Base-by-base conservation (phyloP, 106 monocot genomes). In the Dendrobium nobile region DNA sequence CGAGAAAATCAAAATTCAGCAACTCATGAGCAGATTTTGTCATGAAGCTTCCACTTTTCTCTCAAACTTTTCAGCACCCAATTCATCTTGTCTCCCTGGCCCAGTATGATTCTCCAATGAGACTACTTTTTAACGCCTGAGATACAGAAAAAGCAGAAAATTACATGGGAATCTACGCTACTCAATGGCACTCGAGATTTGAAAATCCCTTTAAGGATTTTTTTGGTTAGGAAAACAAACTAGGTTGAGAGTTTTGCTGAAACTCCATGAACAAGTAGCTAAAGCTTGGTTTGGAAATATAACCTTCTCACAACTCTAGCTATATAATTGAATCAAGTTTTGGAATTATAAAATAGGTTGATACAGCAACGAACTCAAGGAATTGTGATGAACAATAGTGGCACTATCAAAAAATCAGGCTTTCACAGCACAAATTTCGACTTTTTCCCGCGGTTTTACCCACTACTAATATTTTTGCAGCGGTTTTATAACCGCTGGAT, bases 91-190 rank as follows among this genome's bases (percentile, higher is more conserved):
- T 61, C 61, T 61, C 3, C 22, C 61, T 61, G 61, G n/a, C 61
- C 61, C 61, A 22, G n/a, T 61, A 61, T n/a, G 20, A 61, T 61
- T 61, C 61, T 61, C n/a, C n/a, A 61, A 22, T 61, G 61, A 61
- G 61, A 61, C 61, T 51, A 51, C 51, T 13, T 61, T 22, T 22
- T 4, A 61, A 61, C 4, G 10, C 61, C 4, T 22, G n/a, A 61
- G 22, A 61, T 22, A 61, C 61, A 61, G 5, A 61, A 61, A 61
- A 61, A 61, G 61, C n/a, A 61, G 61, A 61, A 51, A 61, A 61
- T 61, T n/a, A 61, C 61, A 61, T 61, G 61, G 61, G 61, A 61
- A 61, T 61, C 61, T 61, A 22, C 22, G 61, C 61, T 22, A 61
- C 61, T 61, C 61, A 22, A 61, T 61, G 4, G n/a, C 61, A 22